Base-by-base conservation (phyloP, 169 alveolate species). In the Babesia gibsoni region DNA sequence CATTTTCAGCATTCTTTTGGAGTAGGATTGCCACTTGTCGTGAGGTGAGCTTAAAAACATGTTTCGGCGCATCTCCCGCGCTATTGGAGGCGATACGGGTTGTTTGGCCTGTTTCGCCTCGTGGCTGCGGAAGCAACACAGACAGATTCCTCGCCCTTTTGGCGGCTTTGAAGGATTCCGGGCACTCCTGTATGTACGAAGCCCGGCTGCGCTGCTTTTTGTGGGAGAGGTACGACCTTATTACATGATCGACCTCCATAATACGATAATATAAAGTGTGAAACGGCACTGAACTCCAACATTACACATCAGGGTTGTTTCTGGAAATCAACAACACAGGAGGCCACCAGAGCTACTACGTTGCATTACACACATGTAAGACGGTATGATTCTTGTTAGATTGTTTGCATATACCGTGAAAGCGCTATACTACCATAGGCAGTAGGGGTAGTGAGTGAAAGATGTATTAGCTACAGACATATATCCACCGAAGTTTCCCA, bases 231-330 rank as follows among this genome's bases (percentile, higher is more conserved):
- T 61, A 61, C 14, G 58, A 61, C 4, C 30, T 37, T 45, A 45
- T 58, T 16, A 61, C 23, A 4, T 42, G 72, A 14, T 16, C 46
- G 10, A 27, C 58, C 10, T 61, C 58, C 72, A 61, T 61, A 54
- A 36, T 36, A 6, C 49, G 16, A 43, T 9, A 58, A 41, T 20
- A 3, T n/a, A 5, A 39, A 36, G 53, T 39, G 68, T 14, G 14
- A 18, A 14, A 16, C n/a, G 30, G n/a, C n/a, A n/a, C n/a, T n/a
- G n/a, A n/a, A n/a, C n/a, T n/a, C n/a, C n/a, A n/a, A n/a, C n/a
- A n/a, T n/a, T 41, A 36, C 20, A 45, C 63, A 32, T 5, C 18
- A 33, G 25, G 2, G 16, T 14, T n/a, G 39, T 61, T 20, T 3
- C 25, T 5, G 32, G 32, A 30, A 42, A 61, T 29, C 39, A 32